Evolutionary conservation across 1,284 basidiomycete species (phyloP), one percentile per base, ranked within the genome.

Genomic region (Leccinum angustisporum): DNA sequence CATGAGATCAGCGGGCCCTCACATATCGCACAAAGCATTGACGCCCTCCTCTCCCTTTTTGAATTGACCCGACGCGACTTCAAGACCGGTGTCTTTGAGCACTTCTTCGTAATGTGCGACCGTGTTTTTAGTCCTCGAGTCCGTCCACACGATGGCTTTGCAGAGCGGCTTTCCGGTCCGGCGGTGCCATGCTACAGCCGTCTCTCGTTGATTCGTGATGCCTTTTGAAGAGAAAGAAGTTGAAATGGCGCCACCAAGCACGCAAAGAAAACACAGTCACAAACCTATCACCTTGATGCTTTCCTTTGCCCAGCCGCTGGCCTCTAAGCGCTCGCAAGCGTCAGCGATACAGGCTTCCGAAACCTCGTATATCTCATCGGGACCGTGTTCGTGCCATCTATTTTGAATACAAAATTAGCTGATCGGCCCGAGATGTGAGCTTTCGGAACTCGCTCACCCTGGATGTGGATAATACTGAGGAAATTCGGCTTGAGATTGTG

Each of bases 121-220:
- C 14, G 86, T 86, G 66, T 87, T 84, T 67, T 92, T 92, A 58
- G 94, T 98, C 54, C 97, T 86, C 9, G 90, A 89, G 75, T 99
- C 97, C 61, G 94, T 91, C 97, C 97, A 99, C 33, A 98, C 97
- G 67, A 99, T 95, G 54, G 95, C 94, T 65, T 84, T 87, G 76
- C 92, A 94, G 13, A 97, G 78, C 0, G 94, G 90, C 75, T 92
- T 90, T 56, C 97, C 96, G 1, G 95, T 97, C 70, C 82, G 84
- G 66, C 90, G 86, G 74, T 93, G 93, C 97, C 97, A 99, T 11
- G 90, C 93, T 18, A 98, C 88, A 1, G 96, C 90, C 5, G 97
- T 99, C 77, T 99, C 97, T 62, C 97, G 88, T 79, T 99, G 97
- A 75, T 98, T 99, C 56, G 97, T 98, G 78, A 99, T 94, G 43